A percentile compares a stretch with the other conserved stretches of the same genome.
phyloP scores from a whole-genome alignment of 805 yeast species.

The Saturnispora mendoncae region DNA sequence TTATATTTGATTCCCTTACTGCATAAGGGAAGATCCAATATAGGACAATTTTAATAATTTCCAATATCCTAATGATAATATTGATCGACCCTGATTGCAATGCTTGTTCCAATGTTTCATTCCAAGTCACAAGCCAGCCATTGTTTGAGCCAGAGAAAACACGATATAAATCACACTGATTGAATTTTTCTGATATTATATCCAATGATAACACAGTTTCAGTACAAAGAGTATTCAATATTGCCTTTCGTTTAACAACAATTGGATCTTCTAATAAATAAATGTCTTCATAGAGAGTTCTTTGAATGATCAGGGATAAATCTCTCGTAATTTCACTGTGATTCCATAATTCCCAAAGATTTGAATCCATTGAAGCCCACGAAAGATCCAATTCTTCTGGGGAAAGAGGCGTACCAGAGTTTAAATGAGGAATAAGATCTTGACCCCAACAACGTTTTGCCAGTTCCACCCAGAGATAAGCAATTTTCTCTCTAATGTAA shows the following conservation, averaged over 20 bases:
- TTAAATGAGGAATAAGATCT: conserved; percentile 32
- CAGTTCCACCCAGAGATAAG: conserved; percentile 82
- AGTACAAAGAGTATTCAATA: conserved; percentile 73
- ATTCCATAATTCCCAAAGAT: conserved; percentile 69
- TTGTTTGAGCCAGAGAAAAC: conserved; percentile 58
- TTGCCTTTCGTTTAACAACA: conserved; percentile 70
- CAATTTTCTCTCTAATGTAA: conserved; percentile 80
- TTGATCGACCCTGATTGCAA: conserved; percentile 19
- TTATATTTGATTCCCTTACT: conserved; percentile 55
- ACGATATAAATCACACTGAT: conserved; percentile 53
- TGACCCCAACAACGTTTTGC: conserved; percentile 91
- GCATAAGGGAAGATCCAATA: conserved; percentile 85
- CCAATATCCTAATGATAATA: conserved; percentile 53
- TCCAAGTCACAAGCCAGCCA: conserved; percentile 87
- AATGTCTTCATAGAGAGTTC: conserved; percentile 89
- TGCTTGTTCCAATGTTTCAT: conserved; percentile 41
- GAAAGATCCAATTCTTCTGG: conserved; percentile 46
- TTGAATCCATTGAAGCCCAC: conserved; percentile 84
- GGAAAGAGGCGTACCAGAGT: not conserved
- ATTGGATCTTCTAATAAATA: conserved; percentile 87
- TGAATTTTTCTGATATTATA: conserved; percentile 54
- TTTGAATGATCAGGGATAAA: conserved; percentile 62
- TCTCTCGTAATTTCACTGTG: conserved; percentile 58
- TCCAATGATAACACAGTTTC: conserved; percentile 69
- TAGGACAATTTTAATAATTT: conserved; percentile 80